A percentile compares a stretch with the other conserved stretches of the same genome.
phyloP scores from a whole-genome alignment of 2,329 filamentous ascomycete genomes.

The Colletotrichum eremochloae region DNA sequence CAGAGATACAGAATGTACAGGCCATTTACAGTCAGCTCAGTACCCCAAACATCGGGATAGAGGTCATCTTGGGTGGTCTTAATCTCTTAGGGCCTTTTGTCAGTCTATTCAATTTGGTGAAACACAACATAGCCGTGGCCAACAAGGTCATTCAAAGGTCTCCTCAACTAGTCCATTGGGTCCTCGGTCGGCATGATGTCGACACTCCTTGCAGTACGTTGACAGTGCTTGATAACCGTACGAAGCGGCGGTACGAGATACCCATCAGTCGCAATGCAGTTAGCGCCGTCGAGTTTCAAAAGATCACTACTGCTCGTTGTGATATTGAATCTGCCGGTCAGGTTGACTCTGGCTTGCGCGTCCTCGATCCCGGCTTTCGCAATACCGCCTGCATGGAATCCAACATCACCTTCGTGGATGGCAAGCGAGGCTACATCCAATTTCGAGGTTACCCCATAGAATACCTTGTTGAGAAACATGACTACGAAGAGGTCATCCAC shows the following conservation, averaged over 20 bases:
- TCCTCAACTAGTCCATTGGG: background rate
- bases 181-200: background rate
- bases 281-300: constrained; percentile 48
- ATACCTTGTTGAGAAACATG: constrained; percentile 41
- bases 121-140: background rate
- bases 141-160: background rate
- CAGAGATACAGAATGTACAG: background rate
- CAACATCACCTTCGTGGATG: constrained; percentile 50
- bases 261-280: constrained; percentile 51
- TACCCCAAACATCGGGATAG: background rate
- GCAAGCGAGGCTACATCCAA: constrained; percentile 50
- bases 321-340: constrained; percentile 23
- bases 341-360: constrained; percentile 3
- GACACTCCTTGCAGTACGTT: background rate
- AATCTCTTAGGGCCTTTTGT: background rate
- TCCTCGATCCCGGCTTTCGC: constrained; percentile 22
- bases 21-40: background rate
- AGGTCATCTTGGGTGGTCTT: background rate
- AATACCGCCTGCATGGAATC: constrained; percentile 28
- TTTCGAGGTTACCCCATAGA: constrained; percentile 51
- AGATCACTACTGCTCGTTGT: constrained; percentile 48
- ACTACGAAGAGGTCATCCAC: constrained; percentile 48
- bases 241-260: constrained; percentile 48
- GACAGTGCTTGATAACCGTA: constrained; percentile 46
- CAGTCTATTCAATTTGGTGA: background rate